These are phyloP conservation scores for Scenedesmus sp. DNA, from an alignment of 163 green algal species.

Conservation along the genomic window DNA sequence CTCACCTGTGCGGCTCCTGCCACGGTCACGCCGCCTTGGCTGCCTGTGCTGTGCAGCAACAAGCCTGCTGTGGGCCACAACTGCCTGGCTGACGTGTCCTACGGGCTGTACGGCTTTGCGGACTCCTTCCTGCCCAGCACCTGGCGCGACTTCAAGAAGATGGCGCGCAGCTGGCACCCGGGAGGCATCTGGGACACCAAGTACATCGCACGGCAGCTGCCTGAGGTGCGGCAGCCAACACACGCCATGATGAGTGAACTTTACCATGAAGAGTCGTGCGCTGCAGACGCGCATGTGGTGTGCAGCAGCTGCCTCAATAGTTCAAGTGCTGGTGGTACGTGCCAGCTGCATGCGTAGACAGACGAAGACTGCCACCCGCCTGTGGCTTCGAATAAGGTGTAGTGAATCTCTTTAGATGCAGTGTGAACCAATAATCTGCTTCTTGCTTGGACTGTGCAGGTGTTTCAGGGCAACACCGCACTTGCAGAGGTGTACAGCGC, in stretches of 20 bases:
- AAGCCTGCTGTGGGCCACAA: conserved; percentile 67
- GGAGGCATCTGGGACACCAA: conserved; percentile 77
- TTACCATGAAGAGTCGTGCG: neutral
- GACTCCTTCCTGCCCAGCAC: conserved; percentile 52
- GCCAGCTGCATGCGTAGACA: no score
- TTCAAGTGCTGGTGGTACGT: no score
- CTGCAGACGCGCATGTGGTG: no score
- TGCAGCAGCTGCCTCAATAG: neutral
- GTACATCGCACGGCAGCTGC: conserved; percentile 59
- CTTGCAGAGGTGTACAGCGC: conserved; percentile 11
- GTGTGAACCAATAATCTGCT: no score
- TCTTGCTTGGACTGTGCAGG: neutral
- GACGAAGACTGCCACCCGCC: no score
- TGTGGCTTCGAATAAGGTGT: no score
- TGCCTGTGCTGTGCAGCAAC: neutral
- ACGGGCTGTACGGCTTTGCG: conserved; percentile 62
- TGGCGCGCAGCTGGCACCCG: conserved; percentile 55
- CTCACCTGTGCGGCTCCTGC: neutral
- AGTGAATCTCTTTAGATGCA: neutral
- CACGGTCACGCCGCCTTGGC: conserved; percentile 7
- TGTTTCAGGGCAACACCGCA: conserved; percentile 21
- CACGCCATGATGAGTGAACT: neutral
- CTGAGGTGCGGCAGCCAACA: conserved; percentile 4
- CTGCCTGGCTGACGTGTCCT: conserved; percentile 64
- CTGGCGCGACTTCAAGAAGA: conserved; percentile 54